phyloP scores from a whole-genome alignment of 768 basidiomycete species.

The Xerocomellus amylosporus region DNA sequence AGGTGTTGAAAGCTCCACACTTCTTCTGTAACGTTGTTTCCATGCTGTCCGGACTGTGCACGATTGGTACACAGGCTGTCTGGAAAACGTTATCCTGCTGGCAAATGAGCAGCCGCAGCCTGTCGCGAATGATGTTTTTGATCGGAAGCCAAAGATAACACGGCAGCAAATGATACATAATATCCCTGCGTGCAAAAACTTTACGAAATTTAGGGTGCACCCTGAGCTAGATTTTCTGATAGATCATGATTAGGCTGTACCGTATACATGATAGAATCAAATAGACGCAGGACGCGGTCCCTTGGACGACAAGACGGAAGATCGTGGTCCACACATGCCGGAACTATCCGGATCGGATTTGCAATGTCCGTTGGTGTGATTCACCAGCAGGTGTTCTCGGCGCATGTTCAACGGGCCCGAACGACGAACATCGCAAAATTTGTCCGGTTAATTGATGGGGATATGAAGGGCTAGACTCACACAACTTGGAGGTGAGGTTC shows the following conservation, averaged over 20 bases:
- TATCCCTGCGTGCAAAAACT: constrained; percentile 23
- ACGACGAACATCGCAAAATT: constrained; percentile 1
- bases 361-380: constrained; percentile 1
- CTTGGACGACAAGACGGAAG: constrained; percentile 12
- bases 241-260: constrained; percentile 9
- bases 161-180: constrained; percentile 29
- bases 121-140: constrained; percentile 15
- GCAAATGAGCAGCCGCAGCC: constrained; percentile 7
- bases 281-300: constrained; percentile 10
- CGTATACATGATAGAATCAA: constrained; percentile 10
- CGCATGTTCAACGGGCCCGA: constrained; percentile 23
- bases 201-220: constrained; percentile 31
- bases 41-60: constrained; percentile 17
- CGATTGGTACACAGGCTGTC: constrained; percentile 12
- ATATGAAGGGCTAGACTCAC: constrained; percentile 8
- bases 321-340: constrained; percentile 6
- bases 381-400: background rate
- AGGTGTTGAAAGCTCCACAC: constrained; percentile 15
- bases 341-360: constrained; percentile 24
- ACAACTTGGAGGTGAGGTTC: constrained; percentile 1
- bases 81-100: constrained; percentile 20
- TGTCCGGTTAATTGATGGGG: constrained; percentile 8
- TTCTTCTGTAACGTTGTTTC: constrained; percentile 23
- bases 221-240: constrained; percentile 25
- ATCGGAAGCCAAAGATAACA: constrained; percentile 27